Conservation (phyloP, 441 rosid genomes). For the Populus hybrid region DNA sequence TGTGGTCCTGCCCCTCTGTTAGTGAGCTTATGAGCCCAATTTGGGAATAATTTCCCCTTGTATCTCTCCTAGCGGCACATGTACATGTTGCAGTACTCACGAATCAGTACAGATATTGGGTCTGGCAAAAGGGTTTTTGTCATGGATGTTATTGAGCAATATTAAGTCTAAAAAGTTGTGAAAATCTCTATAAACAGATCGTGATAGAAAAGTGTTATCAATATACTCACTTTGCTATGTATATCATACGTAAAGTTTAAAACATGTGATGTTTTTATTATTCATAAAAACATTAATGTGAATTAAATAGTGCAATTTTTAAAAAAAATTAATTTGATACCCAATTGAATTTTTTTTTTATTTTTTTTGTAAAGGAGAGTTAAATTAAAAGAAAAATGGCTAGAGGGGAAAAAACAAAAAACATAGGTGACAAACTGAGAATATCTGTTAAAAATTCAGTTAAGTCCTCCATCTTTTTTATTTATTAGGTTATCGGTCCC, state of each 20-base stretch:
- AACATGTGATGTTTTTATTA: no score
- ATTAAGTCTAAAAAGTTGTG: neutral
- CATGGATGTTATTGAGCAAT: neutral
- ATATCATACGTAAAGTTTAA: no score
- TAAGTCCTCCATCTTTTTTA: no score
- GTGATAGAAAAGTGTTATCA: neutral
- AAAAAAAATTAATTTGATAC: no score
- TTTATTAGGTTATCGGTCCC: no score
- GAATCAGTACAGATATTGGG: neutral
- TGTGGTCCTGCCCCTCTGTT: conserved; percentile 37
- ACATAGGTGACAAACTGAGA: no score
- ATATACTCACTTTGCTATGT: neutral
- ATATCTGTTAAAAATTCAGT: no score
- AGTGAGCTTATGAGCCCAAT: conserved; percentile 13
- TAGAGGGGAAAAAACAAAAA: accelerated
- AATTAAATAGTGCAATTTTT: no score
- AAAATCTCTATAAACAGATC: neutral
- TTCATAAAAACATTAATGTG: no score
- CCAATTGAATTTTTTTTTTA: no score
- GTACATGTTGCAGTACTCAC: conserved; percentile 20
- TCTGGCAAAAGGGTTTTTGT: neutral
- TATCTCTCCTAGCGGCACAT: conserved; percentile 17
- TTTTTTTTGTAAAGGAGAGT: no score
- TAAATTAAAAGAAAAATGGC: no score
- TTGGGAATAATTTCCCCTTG: conserved; percentile 1